Base-by-base conservation (phyloP, 805 yeast species). In the Candida parachauliodes region DNA sequence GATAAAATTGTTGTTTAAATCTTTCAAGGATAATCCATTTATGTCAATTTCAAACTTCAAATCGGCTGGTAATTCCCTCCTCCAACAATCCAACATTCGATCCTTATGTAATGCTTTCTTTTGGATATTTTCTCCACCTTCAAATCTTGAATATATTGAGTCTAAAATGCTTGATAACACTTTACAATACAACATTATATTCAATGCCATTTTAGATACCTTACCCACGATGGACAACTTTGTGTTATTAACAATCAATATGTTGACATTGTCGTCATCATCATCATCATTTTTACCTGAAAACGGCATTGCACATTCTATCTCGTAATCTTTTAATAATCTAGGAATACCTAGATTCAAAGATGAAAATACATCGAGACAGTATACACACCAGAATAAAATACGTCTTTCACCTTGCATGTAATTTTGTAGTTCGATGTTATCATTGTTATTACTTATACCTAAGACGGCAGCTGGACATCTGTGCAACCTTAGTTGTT, bases 381-480 rank as follows among this genome's bases (percentile, higher is more conserved):
- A 71, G 57, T 85, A 88, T 30, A 81, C 75, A 45, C 87, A 79
- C 96, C 96, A 88, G 49, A 88, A 88, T 27, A 86, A 59, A 24
- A 85, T 74, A 54, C 95, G 75, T 45, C 96, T 71, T 52, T 85
- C 87, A 44, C 89, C 88, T 58, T 83, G 93, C 63, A 83, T 89
- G 42, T 78, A 70, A 46, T 72, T 75, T 21, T 60, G 50, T 11
- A 55, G 56, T 21, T 50, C 55, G 19, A 44, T 55, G 11, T 44
- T 40, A 26, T 40, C 37, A 10, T 25, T 22, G 22, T 47, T 51
- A 8, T 56, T 57, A 23, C 76, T 74, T 2, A 83, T 71, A 1
- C 91, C 91, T 34, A 83, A 62, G 3, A 86, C 88, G 0, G 91
- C 91, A 4, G 89, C 79, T 8, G 95, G 95, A 57, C 95, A 83